Percentiles rank a stretch among this genome's conserved stretches.
These are phyloP conservation scores for Aureobasidium sp. DNA, from an alignment of 2,329 filamentous ascomycete genomes.

Conservation along the genomic window DNA sequence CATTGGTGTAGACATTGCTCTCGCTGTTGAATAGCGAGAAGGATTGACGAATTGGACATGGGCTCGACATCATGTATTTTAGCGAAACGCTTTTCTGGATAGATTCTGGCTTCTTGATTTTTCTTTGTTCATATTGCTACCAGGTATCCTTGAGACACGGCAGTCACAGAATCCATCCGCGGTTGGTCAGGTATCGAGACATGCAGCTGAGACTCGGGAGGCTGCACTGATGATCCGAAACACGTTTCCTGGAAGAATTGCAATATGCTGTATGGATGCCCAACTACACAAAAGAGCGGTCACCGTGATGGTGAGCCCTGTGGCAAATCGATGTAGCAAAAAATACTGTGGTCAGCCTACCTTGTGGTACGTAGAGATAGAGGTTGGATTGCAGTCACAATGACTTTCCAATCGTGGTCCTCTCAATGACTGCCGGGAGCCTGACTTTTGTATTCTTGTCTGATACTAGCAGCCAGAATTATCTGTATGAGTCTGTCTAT, in stretches of 20 bases:
- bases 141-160: not conserved
- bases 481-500: not conserved
- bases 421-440: not conserved
- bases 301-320: not conserved
- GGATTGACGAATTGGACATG: not conserved
- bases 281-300: not conserved
- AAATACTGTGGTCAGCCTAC: too few species aligned
- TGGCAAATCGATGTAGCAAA: too few species aligned
- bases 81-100: not conserved
- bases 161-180: not conserved
- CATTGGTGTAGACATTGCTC: constrained; percentile 3
- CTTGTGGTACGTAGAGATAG: too few species aligned
- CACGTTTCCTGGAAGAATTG: not conserved
- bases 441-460: not conserved
- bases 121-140: constrained; percentile 12
- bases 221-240: not conserved
- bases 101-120: not conserved
- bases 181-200: constrained; percentile 8
- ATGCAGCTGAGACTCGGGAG: constrained; percentile 13
- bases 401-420: too few species aligned
- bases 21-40: not conserved
- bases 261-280: not conserved
- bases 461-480: not conserved
- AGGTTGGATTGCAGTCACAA: not conserved
- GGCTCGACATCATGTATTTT: not conserved